Conservation (phyloP, 129 eudicot species). For the Chrysanthemum seticuspe region DNA sequence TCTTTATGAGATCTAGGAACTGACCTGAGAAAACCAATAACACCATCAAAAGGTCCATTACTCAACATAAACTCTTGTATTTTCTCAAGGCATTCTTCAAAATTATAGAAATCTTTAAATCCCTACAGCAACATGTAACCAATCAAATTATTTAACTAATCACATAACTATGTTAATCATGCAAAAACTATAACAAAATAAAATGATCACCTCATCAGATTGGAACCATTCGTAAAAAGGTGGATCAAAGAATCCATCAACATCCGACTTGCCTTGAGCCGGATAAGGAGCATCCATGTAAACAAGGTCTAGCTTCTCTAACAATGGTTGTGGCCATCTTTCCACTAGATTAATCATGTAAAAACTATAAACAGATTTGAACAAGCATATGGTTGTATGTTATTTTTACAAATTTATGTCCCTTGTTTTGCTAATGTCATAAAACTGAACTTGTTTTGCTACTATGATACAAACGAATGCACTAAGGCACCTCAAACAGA, state of each 20-base stretch:
- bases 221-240: constrained; percentile 56
- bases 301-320: constrained; percentile 40
- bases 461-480: too few species aligned
- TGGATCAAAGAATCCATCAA: constrained; percentile 38
- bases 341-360: too few species aligned
- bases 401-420: too few species aligned
- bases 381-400: too few species aligned
- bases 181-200: neutral
- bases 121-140: constrained; percentile 21
- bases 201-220: constrained; percentile 29
- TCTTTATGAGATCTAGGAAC: neutral
- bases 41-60: constrained; percentile 55
- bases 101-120: constrained; percentile 29
- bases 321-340: constrained; percentile 40
- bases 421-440: too few species aligned
- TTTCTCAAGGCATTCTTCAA: constrained; percentile 43
- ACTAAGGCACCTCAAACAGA: too few species aligned
- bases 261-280: constrained; percentile 30
- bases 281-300: constrained; percentile 48
- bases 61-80: constrained; percentile 36
- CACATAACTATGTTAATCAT: neutral
- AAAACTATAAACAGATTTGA: too few species aligned
- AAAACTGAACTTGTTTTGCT: too few species aligned
- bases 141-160: neutral
- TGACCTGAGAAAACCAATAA: constrained; percentile 52